Evolutionary conservation across 2,329 filamentous ascomycete genomes (phyloP).

Genomic region (Pseudogymnoascus sp.): DNA sequence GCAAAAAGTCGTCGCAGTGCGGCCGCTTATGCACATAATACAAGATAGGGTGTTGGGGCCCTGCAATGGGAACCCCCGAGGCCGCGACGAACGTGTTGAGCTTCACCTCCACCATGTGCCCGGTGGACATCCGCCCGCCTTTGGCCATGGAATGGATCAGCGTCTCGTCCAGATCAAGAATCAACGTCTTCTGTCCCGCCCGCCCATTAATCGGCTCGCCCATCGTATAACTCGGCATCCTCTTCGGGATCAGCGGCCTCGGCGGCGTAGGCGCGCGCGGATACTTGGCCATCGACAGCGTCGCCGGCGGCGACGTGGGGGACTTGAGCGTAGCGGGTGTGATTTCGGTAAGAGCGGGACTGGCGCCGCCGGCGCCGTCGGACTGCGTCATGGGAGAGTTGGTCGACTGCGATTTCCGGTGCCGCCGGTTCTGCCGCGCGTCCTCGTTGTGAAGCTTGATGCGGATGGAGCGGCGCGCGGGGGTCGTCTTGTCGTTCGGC

Average conservation of each 20-base stretch:
- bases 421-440: constrained; percentile 62
- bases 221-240: constrained; percentile 76
- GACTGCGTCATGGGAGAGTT: constrained; percentile 35
- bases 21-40: constrained; percentile 99
- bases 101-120: constrained; percentile 98
- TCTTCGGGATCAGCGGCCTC: constrained; percentile 77
- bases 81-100: constrained; percentile 64
- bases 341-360: constrained; percentile 39
- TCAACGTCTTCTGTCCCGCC: constrained; percentile 79
- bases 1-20: constrained; percentile 91
- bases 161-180: constrained; percentile 93
- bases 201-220: constrained; percentile 40
- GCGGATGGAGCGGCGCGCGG: constrained; percentile 70
- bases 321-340: constrained; percentile 81
- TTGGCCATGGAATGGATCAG: constrained; percentile 97
- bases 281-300: constrained; percentile 70
- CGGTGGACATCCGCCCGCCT: constrained; percentile 87
- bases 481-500: constrained; percentile 52
- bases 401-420: constrained; percentile 50
- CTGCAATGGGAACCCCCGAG: constrained; percentile 57
- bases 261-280: constrained; percentile 84
- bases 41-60: constrained; percentile 88
- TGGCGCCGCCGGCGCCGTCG: constrained; percentile 30
- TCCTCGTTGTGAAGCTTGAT: constrained; percentile 86
- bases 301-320: constrained; percentile 71